A percentile compares a stretch with the other conserved stretches of the same genome.
Evolutionary conservation across 805 yeast species (phyloP).

Genomic region (Suhomyces faveliae): DNA sequence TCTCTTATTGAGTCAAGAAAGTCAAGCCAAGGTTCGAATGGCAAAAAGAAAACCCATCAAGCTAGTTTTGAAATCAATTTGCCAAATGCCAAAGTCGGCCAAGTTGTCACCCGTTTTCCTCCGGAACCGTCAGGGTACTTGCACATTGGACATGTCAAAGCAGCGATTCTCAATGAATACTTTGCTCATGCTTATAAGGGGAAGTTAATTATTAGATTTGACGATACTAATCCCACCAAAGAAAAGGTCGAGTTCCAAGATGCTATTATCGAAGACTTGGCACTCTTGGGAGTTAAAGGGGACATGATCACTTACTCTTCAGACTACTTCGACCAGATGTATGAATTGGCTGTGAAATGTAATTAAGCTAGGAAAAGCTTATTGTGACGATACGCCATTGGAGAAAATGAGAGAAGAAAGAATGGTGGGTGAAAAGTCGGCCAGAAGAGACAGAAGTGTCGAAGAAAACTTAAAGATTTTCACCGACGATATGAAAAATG

Average conservation of each 20-base stretch:
- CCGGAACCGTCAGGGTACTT: slow-evolving; percentile 99
- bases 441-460: slow-evolving; percentile 86
- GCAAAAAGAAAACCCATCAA: slow-evolving; percentile 81
- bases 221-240: slow-evolving; percentile 96
- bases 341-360: slow-evolving; percentile 76
- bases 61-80: slow-evolving; percentile 94
- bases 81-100: slow-evolving; percentile 85
- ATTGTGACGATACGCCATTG: slow-evolving; percentile 93
- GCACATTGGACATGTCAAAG: slow-evolving; percentile 99
- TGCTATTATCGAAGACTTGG: slow-evolving; percentile 88
- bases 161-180: slow-evolving; percentile 93
- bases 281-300: slow-evolving; percentile 87
- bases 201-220: slow-evolving; percentile 92
- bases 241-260: slow-evolving; percentile 94
- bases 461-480: slow-evolving; percentile 89
- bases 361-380: slow-evolving; percentile 95
- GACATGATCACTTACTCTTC: slow-evolving; percentile 87
- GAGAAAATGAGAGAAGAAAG: slow-evolving; percentile 98
- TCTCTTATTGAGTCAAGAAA: slow-evolving; percentile 73
- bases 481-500: slow-evolving; percentile 89
- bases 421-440: slow-evolving; percentile 92
- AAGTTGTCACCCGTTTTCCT: slow-evolving; percentile 98
- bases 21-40: slow-evolving; percentile 47
- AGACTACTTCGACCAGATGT: slow-evolving; percentile 90
- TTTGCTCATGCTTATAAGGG: slow-evolving; percentile 96